Base-by-base conservation (phyloP, 2,329 filamentous ascomycete species). In the Ophiocordyceps polyrhachis-furcata region DNA sequence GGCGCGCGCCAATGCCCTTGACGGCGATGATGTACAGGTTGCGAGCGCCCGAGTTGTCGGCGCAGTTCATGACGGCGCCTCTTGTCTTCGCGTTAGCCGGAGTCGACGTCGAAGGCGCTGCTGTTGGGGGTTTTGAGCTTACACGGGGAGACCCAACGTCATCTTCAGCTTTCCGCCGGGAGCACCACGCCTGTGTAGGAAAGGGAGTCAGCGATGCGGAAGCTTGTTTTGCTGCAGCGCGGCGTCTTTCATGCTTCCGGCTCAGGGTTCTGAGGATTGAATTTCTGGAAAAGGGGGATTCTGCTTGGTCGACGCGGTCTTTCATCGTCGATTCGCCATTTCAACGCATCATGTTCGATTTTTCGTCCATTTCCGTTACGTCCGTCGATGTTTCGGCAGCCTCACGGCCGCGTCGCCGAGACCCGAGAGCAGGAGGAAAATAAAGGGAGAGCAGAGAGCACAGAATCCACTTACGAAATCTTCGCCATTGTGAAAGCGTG, bases 151-250 rank as follows among this genome's bases (percentile, higher is more conserved):
- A 95, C 86, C 91, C 72, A 98, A 86, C 70, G 91, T 95, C 91
- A 98, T 98, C 84, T 94, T 96, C 64, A 96, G 84, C 84, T 98
- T 98, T 84, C 93, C 93, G 80, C 91, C 91, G 65, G 88, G 83
- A 77, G 86, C 83, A 83, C 83, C 84, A 79, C 86, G 76, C 55
- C 76, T 81, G 58, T 43, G 41, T 23, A 37, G 40, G 15, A 38
- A 25, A 40, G n/a, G n/a, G 11, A 17, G 12, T 45, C 37, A 45
- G 47, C 46, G 28, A 7, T n/a, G 23, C 40, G 43, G n/a, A 15
- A 46, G 32, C 42, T 46, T 45, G 43, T 43, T 35, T 31, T 17
- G 21, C 31, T 45, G 29, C 21, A 23, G 21, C 14, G 20, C 12
- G 17, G 9, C 19, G 37, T 13, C 9, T 40, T 20, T 15, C 14